phyloP scores from a whole-genome alignment of 306 rosid genomes.

The Comarum palustre region DNA sequence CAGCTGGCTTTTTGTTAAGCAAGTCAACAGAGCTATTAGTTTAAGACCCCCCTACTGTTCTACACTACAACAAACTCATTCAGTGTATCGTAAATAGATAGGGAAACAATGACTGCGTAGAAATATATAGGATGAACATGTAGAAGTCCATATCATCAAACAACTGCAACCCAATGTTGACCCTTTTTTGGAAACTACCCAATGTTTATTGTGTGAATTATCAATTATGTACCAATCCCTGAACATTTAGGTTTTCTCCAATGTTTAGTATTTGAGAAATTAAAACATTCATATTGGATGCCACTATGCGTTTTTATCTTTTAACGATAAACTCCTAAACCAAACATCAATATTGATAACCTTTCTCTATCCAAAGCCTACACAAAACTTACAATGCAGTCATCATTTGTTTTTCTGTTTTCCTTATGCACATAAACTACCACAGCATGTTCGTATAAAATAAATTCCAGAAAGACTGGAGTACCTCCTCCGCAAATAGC shows the following conservation, averaged over 20 bases:
- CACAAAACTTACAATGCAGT: neutral
- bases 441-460: conserved; percentile 2
- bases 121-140: neutral
- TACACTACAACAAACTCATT: neutral
- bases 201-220: too few species aligned
- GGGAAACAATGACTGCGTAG: neutral
- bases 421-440: neutral
- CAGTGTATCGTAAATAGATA: neutral
- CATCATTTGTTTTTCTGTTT: neutral
- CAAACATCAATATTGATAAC: too few species aligned
- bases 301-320: too few species aligned
- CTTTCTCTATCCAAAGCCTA: neutral
- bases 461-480: neutral
- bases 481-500: conserved; percentile 89
- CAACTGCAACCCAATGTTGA: neutral
- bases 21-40: neutral
- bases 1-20: neutral
- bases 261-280: neutral
- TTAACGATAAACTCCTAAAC: too few species aligned
- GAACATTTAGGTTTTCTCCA: neutral
- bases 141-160: neutral
- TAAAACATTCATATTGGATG: neutral
- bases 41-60: neutral
- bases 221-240: neutral
- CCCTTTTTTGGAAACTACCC: too few species aligned